Conservation (phyloP, 345 rosid genomes). For the Gossypium bickii region DNA sequence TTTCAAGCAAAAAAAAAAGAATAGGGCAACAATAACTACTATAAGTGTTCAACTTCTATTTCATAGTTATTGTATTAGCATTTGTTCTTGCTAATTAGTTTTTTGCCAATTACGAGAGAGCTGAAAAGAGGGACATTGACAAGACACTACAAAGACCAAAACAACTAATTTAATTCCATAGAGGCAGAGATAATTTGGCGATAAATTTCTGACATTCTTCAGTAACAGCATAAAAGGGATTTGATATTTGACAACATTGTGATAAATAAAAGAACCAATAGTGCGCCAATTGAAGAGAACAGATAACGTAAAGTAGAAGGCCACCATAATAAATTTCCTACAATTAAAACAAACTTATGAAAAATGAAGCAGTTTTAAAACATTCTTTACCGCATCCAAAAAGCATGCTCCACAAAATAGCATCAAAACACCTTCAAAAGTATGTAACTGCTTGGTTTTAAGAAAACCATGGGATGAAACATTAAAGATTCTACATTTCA, state of each 20-base stretch:
- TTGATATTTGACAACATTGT: not conserved
- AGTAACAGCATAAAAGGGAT: not conserved
- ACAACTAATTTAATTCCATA: not conserved
- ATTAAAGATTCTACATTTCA: not conserved
- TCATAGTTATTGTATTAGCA: not conserved
- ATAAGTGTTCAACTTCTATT: not conserved
- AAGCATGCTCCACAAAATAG: not conserved
- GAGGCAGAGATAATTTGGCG: not conserved
- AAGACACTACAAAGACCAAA: conserved; percentile 1
- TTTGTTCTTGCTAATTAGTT: not conserved
- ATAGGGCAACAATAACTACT: not conserved
- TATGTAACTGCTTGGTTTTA: not conserved
- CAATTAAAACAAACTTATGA: not conserved
- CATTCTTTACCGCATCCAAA: not conserved
- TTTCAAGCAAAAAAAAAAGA: no score
- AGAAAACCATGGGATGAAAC: not conserved
- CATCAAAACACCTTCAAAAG: not conserved
- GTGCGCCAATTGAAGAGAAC: not conserved
- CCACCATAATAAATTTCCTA: not conserved
- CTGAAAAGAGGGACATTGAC: not conserved
- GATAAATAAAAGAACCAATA: not conserved
- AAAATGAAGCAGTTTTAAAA: not conserved
- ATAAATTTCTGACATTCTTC: not conserved
- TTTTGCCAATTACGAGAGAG: not conserved
- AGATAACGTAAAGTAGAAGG: not conserved